Evolutionary conservation across 1,284 basidiomycete genomes (phyloP), one percentile per base, ranked within the genome.

Genomic region (Sanguinoderma infundibulare): DNA sequence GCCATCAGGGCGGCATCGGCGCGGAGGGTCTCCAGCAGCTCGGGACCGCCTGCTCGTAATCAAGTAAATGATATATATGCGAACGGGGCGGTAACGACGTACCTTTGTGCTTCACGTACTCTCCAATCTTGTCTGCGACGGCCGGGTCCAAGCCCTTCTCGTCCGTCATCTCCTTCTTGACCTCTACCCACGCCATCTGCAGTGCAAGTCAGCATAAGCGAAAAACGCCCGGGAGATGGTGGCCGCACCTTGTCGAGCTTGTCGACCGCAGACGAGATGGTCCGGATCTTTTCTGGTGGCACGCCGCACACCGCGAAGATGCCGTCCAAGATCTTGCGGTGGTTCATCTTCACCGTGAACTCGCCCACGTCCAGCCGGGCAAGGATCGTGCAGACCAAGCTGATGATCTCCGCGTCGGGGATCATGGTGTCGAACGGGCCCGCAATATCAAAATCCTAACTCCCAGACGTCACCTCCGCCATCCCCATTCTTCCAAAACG

Each of bases 291-390:
- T 51, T 95, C 95, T 32, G 81, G 72, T 0, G 96, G 94, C 1
- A 99, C 97, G 57, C 98, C 98, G 70, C 97, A 98, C 8, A 98
- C 90, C 75, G 94, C 92, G 73, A 99, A 99, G 67, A 99, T 92
- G 52, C 96, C 98, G 74, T 99, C 98, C 24, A 99, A 83, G 65
- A 99, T 93, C 80, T 98, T 98, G 65, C 98, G 87, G 83, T 99
- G 92, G 79, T 99, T 98, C 62, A 98, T 79, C 93, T 99, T 99
- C 82, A 99, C 81, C 2, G 92, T 96, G 75, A 95, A 99, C 42
- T 95, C 94, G 50, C 94, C 95, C 39, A 99, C 90, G 59, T 97
- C 92, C 20, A 99, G 83, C 40, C 85, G 87, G 1, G 88, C 85
- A 54, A 98, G 80, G 24, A 96, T 86, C 35, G 95, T 94, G 70